These are phyloP conservation scores for Przewalskia tangutica DNA, from an alignment of 257 asterid species.

Conservation along the genomic window DNA sequence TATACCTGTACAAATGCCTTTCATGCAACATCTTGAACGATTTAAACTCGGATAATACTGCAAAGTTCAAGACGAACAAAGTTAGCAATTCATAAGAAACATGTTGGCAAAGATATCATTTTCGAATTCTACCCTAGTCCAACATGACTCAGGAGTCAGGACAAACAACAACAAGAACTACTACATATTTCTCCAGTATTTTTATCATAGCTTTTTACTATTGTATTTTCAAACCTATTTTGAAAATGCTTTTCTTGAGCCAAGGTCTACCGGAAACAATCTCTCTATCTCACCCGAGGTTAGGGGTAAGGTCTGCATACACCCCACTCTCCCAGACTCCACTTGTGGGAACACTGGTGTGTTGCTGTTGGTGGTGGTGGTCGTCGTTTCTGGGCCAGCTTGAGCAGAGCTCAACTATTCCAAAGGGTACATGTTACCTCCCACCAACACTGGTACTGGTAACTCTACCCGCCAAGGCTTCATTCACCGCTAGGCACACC, in stretches of 20 bases:
- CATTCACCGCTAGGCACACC: too few relatives aligned
- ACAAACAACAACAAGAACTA: background rate
- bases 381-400: too few relatives aligned
- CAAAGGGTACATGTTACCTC: background rate
- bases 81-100: constrained; percentile 2
- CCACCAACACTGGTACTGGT: background rate
- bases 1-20: constrained; percentile 94
- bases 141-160: background rate
- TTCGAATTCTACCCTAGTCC: background rate
- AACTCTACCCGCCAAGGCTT: background rate
- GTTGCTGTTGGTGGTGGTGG: too few relatives aligned
- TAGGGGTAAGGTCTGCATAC: too few relatives aligned
- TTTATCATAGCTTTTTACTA: too few relatives aligned
- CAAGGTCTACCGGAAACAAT: too few relatives aligned
- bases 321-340: too few relatives aligned
- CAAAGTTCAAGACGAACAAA: constrained; percentile 19
- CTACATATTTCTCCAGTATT: background rate
- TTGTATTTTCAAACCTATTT: too few relatives aligned
- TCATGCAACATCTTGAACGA: constrained; percentile 90
- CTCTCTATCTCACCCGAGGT: too few relatives aligned
- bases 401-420: background rate
- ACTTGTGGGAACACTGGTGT: too few relatives aligned
- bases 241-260: too few relatives aligned
- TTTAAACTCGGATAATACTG: constrained; percentile 99
- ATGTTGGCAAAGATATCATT: background rate